phyloP scores from a whole-genome alignment of 116 monocot genomes.

The Papilionanthe hybrid region DNA sequence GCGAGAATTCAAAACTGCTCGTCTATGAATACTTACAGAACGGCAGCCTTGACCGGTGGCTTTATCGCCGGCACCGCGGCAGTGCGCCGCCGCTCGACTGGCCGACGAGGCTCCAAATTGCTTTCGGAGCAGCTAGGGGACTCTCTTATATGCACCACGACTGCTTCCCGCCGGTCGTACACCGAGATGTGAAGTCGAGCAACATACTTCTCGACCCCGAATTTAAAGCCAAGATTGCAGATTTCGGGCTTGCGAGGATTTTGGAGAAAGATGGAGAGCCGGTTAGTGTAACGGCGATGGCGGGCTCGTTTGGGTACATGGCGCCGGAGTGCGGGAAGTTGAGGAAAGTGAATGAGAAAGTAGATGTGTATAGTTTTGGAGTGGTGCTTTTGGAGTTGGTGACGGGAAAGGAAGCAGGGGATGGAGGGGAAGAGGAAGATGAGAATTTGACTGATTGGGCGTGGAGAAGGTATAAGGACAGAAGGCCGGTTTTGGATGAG shows the following conservation, averaged over 20 bases:
- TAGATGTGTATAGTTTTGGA: slow-evolving; percentile 58
- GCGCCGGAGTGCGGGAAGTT: slow-evolving; percentile 49
- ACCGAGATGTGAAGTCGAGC: slow-evolving; percentile 58
- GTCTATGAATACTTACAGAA: slow-evolving; percentile 21
- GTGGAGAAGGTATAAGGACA: slow-evolving; percentile 26
- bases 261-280: slow-evolving; percentile 31
- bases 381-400: slow-evolving; percentile 56
- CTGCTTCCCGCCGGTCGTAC: slow-evolving; percentile 36
- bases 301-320: slow-evolving; percentile 60
- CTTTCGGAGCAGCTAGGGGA: slow-evolving; percentile 36
- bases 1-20: slow-evolving; percentile 10
- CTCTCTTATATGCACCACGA: slow-evolving; percentile 56
- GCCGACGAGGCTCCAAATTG: slow-evolving; percentile 39
- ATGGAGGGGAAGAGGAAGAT: slow-evolving; percentile 25
- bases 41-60: slow-evolving; percentile 45
- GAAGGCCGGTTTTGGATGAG: slow-evolving; percentile 23
- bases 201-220: slow-evolving; percentile 46
- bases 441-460: slow-evolving; percentile 34
- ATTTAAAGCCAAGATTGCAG: slow-evolving; percentile 45
- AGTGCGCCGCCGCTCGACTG: slow-evolving; percentile 16
- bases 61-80: slow-evolving; percentile 12
- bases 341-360: slow-evolving; percentile 48
- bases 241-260: slow-evolving; percentile 51
- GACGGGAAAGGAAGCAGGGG: slow-evolving; percentile 34
- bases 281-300: slow-evolving; percentile 20